phyloP scores from a whole-genome alignment of 2,329 filamentous ascomycete species.

The Taxawa tesnikishii region DNA sequence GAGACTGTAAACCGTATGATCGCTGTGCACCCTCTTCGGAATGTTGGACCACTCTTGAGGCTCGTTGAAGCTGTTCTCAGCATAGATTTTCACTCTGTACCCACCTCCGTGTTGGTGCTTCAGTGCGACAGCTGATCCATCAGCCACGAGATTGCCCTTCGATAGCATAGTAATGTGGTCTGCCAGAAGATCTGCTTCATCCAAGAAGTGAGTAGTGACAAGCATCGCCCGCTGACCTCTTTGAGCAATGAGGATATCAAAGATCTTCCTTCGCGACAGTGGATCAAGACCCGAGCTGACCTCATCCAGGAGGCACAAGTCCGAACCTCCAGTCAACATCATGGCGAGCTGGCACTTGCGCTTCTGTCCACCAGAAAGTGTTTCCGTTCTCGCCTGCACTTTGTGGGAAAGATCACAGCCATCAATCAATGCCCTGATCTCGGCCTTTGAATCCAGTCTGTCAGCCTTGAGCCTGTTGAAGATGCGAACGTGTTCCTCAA shows the following conservation, averaged over 20 bases:
- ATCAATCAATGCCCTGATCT: conserved; percentile 51
- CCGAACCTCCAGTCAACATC: conserved; percentile 86
- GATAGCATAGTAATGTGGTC: conserved; percentile 84
- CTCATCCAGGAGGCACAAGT: conserved; percentile 83
- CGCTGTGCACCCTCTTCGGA: conserved; percentile 43
- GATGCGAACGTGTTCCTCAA: conserved; percentile 70
- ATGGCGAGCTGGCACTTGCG: conserved; percentile 84
- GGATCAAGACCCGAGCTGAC: conserved; percentile 83
- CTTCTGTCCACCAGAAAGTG: conserved; percentile 83
- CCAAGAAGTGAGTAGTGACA: conserved; percentile 84
- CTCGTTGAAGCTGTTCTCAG: conserved; percentile 33
- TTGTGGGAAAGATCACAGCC: conserved; percentile 68
- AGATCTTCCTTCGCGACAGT: conserved; percentile 75
- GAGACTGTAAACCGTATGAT: conserved; percentile 62
- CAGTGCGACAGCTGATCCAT: conserved; percentile 74
- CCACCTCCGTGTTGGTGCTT: conserved; percentile 74
- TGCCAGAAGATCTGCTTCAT: conserved; percentile 80
- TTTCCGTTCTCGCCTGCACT: conserved; percentile 57
- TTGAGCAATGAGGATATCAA: conserved; percentile 84
- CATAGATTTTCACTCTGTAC: conserved; percentile 67
- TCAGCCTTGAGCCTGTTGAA: conserved; percentile 72
- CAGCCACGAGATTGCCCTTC: conserved; percentile 67
- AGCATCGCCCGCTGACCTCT: conserved; percentile 72
- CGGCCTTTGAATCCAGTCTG: conserved; percentile 44
- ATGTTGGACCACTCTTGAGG: conserved; percentile 16